Conservation (phyloP, 1,139 yeast species). For the Blastobotrys serpentis region DNA sequence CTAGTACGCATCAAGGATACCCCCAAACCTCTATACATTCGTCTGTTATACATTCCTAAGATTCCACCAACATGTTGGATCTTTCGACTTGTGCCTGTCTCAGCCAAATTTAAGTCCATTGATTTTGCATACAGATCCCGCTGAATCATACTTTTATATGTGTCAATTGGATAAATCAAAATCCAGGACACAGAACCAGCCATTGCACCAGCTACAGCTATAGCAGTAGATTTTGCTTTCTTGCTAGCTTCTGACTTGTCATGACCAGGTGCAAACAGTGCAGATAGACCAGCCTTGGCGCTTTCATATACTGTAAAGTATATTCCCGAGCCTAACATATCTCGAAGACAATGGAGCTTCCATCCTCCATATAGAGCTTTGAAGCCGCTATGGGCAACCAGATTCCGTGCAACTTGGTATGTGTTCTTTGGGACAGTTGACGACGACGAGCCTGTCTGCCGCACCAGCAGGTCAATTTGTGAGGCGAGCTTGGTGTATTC, state of each 20-base stretch:
- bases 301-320: slow-evolving; percentile 78
- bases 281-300: slow-evolving; percentile 44
- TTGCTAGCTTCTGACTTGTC: slow-evolving; percentile 12
- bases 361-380: slow-evolving; percentile 72
- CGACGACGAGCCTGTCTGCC: slow-evolving; percentile 32
- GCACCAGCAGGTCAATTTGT: slow-evolving; percentile 55
- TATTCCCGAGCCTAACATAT: slow-evolving; percentile 67
- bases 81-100: slow-evolving; percentile 37
- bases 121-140: slow-evolving; percentile 69
- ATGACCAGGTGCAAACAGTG: slow-evolving; percentile 26
- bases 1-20: slow-evolving; percentile 71
- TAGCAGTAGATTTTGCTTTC: slow-evolving; percentile 40
- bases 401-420: slow-evolving; percentile 49
- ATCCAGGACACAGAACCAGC: slow-evolving; percentile 77
- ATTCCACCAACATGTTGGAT: slow-evolving; percentile 25
- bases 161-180: slow-evolving; percentile 74
- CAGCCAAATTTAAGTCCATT: slow-evolving; percentile 50
- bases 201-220: slow-evolving; percentile 72
- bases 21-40: slow-evolving; percentile 74
- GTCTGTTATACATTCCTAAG: slow-evolving; percentile 36
- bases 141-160: slow-evolving; percentile 71
- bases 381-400: slow-evolving; percentile 58
- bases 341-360: slow-evolving; percentile 62
- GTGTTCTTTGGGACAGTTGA: slow-evolving; percentile 43
- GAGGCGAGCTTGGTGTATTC: slow-evolving; percentile 82